These are phyloP conservation scores for Groenewaldozyma sp. DNA, from an alignment of 1,139 yeast genomes.

Conservation along the genomic window DNA sequence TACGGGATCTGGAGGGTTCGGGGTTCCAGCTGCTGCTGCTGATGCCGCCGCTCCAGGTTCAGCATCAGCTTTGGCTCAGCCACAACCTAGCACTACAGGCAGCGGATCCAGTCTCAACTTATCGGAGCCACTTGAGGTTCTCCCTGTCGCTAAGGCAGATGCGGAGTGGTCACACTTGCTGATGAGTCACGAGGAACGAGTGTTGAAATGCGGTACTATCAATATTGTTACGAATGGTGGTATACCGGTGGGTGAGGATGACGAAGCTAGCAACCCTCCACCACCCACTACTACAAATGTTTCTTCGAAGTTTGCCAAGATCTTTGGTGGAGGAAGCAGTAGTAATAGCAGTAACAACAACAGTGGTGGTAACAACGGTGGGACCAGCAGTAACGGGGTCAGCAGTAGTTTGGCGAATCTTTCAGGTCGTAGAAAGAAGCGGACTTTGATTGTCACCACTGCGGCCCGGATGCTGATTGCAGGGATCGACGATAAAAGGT, in stretches of 20 bases:
- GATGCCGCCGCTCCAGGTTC: too few species aligned
- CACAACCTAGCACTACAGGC: too few species aligned
- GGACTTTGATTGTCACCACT: slow-evolving; percentile 28
- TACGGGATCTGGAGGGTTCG: not conserved
- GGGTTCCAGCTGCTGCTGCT: not conserved
- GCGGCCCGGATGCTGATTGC: slow-evolving; percentile 27
- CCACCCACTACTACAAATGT: not conserved
- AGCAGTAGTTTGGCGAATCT: too few species aligned
- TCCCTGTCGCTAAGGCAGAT: slow-evolving; percentile 53
- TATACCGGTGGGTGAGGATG: slow-evolving; percentile 14
- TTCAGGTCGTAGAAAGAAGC: slow-evolving; percentile 19
- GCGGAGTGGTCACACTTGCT: slow-evolving; percentile 59
- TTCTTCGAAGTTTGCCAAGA: not conserved
- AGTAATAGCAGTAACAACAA: not conserved
- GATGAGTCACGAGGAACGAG: slow-evolving; percentile 57
- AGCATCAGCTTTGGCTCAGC: not conserved
- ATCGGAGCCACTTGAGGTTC: slow-evolving; percentile 41
- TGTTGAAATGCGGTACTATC: slow-evolving; percentile 53
- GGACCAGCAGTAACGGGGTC: slow-evolving; percentile 14
- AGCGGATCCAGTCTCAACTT: slow-evolving; percentile 15
- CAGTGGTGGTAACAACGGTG: not conserved
- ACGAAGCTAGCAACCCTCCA: slow-evolving; percentile 20
- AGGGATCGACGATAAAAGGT: slow-evolving; percentile 23
- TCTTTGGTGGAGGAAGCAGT: not conserved
- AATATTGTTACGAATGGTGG: slow-evolving; percentile 12